These are phyloP conservation scores for Chaetoscypha palmicola DNA, from an alignment of 2,329 filamentous ascomycete genomes.

Conservation along the genomic window DNA sequence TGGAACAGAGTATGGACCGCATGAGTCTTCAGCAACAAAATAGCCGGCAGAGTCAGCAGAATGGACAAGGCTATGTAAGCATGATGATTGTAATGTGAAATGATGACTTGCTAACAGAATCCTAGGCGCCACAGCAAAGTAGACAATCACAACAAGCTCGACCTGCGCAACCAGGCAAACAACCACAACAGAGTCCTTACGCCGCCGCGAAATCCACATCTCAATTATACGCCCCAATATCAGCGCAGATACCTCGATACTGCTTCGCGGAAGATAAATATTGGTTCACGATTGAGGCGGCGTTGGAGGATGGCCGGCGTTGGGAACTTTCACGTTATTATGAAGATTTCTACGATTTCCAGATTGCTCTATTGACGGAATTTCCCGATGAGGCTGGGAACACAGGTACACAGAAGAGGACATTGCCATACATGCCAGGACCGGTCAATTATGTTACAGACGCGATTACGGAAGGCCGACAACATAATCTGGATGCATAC, in stretches of 20 bases:
- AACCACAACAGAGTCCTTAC: constrained; percentile 29
- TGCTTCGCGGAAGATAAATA: constrained; percentile 97
- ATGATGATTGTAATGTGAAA: not conserved
- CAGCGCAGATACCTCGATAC: constrained; percentile 82
- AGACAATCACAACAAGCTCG: constrained; percentile 25
- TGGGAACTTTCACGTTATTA: constrained; percentile 96
- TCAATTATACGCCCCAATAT: constrained; percentile 66
- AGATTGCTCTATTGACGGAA: constrained; percentile 86
- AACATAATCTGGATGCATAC: constrained; percentile 90
- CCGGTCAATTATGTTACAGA: constrained; percentile 98
- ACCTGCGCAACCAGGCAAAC: constrained; percentile 21
- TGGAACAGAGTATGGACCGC: constrained; percentile 67
- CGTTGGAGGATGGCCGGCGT: constrained; percentile 80
- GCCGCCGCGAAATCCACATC: constrained; percentile 38
- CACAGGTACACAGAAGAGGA: constrained; percentile 68
- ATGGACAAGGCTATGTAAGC: constrained; percentile 42
- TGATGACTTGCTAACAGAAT: constrained; percentile 7
- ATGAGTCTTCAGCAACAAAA: constrained; percentile 66
- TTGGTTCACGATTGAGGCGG: constrained; percentile 94
- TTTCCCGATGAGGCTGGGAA: constrained; percentile 93
- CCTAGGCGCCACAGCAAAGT: constrained; percentile 14
- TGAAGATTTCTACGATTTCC: constrained; percentile 98
- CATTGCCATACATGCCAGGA: constrained; percentile 93
- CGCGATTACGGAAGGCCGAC: constrained; percentile 85
- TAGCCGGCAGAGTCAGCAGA: constrained; percentile 41